Evolutionary conservation across 306 rosid species (phyloP), one percentile per base, ranked within the genome.

Genomic region (Cicer judaicum): DNA sequence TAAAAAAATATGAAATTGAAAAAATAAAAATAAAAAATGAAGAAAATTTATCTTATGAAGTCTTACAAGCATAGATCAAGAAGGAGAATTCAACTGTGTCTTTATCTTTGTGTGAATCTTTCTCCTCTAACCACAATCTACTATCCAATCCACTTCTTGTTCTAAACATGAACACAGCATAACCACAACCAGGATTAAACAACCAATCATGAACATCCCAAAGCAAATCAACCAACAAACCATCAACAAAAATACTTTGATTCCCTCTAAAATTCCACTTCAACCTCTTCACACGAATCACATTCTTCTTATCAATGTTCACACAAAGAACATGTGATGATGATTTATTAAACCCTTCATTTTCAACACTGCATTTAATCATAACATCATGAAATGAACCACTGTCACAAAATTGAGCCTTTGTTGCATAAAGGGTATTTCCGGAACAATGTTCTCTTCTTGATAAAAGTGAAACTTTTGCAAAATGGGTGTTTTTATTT

Each of bases 131-230:
- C 99, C 99, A 90, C 40, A 94, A 81, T 67, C 99, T 84, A 80
- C 93, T 90, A 68, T 92, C 99, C 85, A 90, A 82, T 0, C 96
- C 96, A 79, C 88, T 89, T 66, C 99, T 92, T 0, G 92, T 92
- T 41, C 97, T 89, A 84, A 94, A 92, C 99, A 94, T 88, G 72
- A 94, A 94, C 52, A 94, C 97, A 0, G 92, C 97, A 79, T 54
- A 77, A 0, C 95, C 91, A 72, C 89, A 85, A 64, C 78, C 55
- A 7, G 87, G 75, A 24, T 75, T 85, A 71, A 92, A 94, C 56
- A 94, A 92, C 99, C 99, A 94, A 13, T 90, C 97, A 78, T 94
- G 97, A 78, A 94, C 96, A 84, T 94, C 99, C 99, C 99, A 94
- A 41, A 94, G 74, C 88, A 92, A 79, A 90, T 94, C 99, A 55